Conservation (phyloP, 176 grass and related monocot species). For the Raddia guianensis region DNA sequence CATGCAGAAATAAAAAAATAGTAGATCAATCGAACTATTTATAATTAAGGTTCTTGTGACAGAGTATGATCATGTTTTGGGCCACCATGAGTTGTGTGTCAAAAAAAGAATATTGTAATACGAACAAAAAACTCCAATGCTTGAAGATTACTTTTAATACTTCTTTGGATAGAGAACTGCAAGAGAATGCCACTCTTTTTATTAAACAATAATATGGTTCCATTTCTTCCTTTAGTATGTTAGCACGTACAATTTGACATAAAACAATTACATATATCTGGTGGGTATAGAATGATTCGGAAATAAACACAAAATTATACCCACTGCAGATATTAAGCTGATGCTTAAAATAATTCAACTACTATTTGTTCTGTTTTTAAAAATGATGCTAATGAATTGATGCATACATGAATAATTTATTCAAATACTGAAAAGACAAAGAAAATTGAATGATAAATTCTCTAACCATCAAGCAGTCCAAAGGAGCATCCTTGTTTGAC, state of each 20-base stretch:
- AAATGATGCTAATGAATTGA: neutral
- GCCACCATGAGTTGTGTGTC: neutral
- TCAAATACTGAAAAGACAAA: neutral
- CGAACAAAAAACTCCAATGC: neutral
- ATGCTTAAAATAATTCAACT: constrained; percentile 25
- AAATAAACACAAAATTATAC: neutral
- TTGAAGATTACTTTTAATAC: neutral
- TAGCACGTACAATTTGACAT: neutral
- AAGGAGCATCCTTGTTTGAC: neutral
- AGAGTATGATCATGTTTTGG: neutral
- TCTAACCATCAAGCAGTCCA: neutral
- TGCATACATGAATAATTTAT: neutral
- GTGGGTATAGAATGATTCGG: neutral
- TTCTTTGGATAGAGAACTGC: neutral
- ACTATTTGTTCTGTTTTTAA: neutral
- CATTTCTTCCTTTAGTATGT: neutral
- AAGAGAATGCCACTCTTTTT: neutral
- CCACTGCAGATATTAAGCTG: neutral
- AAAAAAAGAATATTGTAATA: neutral
- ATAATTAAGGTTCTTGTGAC: constrained; percentile 1
- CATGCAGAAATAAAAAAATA: neutral
- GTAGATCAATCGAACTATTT: neutral
- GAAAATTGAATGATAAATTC: neutral
- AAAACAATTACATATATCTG: neutral
- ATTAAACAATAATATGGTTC: neutral